phyloP scores from a whole-genome alignment of 495 filamentous ascomycete genomes.

The Rostrohypoxylon terebratum region DNA sequence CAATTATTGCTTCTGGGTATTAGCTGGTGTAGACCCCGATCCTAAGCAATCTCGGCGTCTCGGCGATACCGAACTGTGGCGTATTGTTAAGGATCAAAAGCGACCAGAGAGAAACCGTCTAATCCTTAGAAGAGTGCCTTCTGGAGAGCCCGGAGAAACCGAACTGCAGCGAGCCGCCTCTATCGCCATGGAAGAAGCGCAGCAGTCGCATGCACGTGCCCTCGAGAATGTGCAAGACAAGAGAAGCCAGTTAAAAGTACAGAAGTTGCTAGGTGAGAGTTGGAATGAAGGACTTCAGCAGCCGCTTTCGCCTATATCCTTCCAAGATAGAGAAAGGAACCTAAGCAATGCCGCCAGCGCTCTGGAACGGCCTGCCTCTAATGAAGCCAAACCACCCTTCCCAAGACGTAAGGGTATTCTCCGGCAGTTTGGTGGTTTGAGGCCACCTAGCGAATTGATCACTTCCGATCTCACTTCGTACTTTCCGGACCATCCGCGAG shows the following conservation, averaged over 20 bases:
- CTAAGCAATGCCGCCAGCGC: constrained; percentile 70
- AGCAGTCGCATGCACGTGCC: constrained; percentile 76
- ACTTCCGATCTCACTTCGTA: constrained; percentile 95
- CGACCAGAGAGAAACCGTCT: constrained; percentile 87
- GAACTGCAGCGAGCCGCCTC: constrained; percentile 84
- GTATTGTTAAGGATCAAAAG: constrained; percentile 78
- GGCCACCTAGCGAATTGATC: constrained; percentile 96
- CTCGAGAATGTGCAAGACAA: constrained; percentile 72
- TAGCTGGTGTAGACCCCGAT: constrained; percentile 86
- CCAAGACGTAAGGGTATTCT: constrained; percentile 70
- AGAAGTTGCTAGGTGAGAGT: constrained; percentile 84
- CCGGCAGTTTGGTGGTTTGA: constrained; percentile 82
- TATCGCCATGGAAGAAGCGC: constrained; percentile 83
- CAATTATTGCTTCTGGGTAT: constrained; percentile 84
- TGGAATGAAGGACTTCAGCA: constrained; percentile 82
- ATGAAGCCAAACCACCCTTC: constrained; percentile 58
- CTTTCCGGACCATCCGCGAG: constrained; percentile 93
- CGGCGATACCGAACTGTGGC: constrained; percentile 84
- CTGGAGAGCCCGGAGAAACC: constrained; percentile 82
- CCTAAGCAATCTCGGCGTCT: constrained; percentile 81
- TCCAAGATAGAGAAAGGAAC: constrained; percentile 71
- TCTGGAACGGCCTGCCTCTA: constrained; percentile 68
- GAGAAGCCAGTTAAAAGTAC: constrained; percentile 78
- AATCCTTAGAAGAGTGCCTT: constrained; percentile 88
- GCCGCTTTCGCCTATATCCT: constrained; percentile 81